phyloP scores from a whole-genome alignment of 495 filamentous ascomycete genomes.

The Podospora fimiseda region DNA sequence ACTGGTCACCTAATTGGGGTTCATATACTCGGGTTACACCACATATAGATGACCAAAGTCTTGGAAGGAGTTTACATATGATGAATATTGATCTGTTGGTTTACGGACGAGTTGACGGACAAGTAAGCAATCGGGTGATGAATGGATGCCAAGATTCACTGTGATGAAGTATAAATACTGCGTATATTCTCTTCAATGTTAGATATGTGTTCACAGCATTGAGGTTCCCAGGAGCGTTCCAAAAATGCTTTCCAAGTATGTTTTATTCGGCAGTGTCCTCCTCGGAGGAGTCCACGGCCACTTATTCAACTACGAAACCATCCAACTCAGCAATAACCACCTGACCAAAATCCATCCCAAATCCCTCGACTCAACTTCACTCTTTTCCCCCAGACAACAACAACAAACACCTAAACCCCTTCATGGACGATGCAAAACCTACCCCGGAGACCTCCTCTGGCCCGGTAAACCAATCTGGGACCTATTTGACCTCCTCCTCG shows the following conservation, averaged over 20 bases:
- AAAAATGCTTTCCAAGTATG: neutral
- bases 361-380: neutral
- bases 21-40: neutral
- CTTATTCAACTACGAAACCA: neutral
- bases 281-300: neutral
- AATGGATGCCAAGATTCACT: no score
- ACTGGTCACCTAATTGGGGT: neutral
- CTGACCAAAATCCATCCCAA: neutral
- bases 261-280: neutral
- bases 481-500: slow-evolving; percentile 35
- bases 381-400: neutral
- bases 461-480: slow-evolving; percentile 34
- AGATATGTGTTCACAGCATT: no score
- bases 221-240: no score
- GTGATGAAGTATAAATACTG: no score
- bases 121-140: no score
- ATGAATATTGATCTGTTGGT: no score
- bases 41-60: neutral
- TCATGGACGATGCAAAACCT: slow-evolving; percentile 38
- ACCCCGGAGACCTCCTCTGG: slow-evolving; percentile 41
- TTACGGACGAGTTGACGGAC: no score
- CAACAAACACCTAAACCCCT: neutral
- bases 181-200: no score
- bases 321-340: neutral
- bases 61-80: neutral